Base-by-base conservation (phyloP, 129 eudicot species). In the Pseudognaphalium luteoalbum region DNA sequence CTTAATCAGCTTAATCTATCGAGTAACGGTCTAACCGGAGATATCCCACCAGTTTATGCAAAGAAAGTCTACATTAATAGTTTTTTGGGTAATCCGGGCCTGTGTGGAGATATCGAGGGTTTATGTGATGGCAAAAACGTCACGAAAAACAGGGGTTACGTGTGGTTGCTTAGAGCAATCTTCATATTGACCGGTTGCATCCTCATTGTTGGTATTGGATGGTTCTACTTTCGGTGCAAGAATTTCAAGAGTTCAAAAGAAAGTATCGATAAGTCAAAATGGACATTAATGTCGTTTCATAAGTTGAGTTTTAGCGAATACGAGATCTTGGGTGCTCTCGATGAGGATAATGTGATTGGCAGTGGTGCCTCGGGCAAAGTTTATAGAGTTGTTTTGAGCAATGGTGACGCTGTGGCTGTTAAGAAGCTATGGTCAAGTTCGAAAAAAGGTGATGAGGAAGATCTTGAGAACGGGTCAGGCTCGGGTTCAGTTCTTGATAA, bases 351-450 rank as follows among this genome's bases (percentile, higher is more conserved):
- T 74, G 86, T 93, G 69, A 87, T 93, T 5, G 98, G 98, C 44
- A 87, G 83, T 17, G 98, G 98, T 3, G 80, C 92, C 1, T 93
- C 98, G 1, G 98, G 98, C n/a, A 93, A 93, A 77, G 98, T 93
- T 21, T 93, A 93, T 85, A 88, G 86, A 78, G 98, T 91, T 29
- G 86, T 87, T 22, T 77, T 93, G 58, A 87, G 91, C 77, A 90
- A 79, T 60, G 96, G 97, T 0, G 98, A 87, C 10, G 83, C 85
- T 10, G 98, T 90, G 42, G 98, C 98, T 0, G 98, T 93, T 75
- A 93, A 93, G 57, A 93, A 87, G 86, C 96, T 93, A 4, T 90
- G 96, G 97, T 85, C 85, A 41, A 76, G 86, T n/a, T 78, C 91
- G 3, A 90, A 88, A 73, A 63, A 59, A 50, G 88, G 80, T 3